phyloP scores from a whole-genome alignment of 2,329 filamentous ascomycete genomes.

The Epichloe sylvatica region DNA sequence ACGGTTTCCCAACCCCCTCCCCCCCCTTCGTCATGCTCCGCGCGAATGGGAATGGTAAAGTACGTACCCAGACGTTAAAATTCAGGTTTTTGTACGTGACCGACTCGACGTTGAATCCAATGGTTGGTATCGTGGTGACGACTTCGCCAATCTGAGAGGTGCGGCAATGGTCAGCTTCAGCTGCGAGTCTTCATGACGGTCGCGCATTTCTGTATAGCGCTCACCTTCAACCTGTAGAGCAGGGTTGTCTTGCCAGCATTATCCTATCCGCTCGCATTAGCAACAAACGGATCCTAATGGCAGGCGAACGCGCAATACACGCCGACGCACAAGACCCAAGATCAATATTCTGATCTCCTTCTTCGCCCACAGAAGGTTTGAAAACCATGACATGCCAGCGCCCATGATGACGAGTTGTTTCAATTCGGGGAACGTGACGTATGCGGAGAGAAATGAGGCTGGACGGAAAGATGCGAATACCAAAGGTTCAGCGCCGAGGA shows the following conservation, averaged over 20 bases:
- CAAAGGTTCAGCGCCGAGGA: neutral
- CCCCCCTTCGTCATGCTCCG: too few relatives aligned
- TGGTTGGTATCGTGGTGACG: slow-evolving; percentile 96
- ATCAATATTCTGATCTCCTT: slow-evolving; percentile 98
- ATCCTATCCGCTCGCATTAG: slow-evolving; percentile 44
- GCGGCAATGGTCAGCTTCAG: neutral
- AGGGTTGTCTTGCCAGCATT: slow-evolving; percentile 97
- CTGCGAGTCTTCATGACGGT: neutral
- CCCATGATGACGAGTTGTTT: slow-evolving; percentile 37
- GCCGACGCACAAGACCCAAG: slow-evolving; percentile 61
- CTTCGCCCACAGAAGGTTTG: slow-evolving; percentile 69
- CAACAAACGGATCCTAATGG: neutral
- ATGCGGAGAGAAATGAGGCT: neutral
- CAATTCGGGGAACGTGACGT: neutral
- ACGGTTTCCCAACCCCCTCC: too few relatives aligned
- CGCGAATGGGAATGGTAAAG: neutral
- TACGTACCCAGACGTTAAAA: slow-evolving; percentile 89
- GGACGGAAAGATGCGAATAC: neutral
- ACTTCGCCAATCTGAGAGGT: slow-evolving; percentile 80
- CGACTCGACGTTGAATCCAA: slow-evolving; percentile 98
- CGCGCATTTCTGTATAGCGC: slow-evolving; percentile 3
- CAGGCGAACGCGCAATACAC: neutral
- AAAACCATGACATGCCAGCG: slow-evolving; percentile 54
- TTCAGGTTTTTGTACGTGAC: slow-evolving; percentile 97
- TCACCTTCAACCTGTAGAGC: slow-evolving; percentile 85